phyloP scores from a whole-genome alignment of 352 stramenopile genomes.

The Globisporangium emineosum region DNA sequence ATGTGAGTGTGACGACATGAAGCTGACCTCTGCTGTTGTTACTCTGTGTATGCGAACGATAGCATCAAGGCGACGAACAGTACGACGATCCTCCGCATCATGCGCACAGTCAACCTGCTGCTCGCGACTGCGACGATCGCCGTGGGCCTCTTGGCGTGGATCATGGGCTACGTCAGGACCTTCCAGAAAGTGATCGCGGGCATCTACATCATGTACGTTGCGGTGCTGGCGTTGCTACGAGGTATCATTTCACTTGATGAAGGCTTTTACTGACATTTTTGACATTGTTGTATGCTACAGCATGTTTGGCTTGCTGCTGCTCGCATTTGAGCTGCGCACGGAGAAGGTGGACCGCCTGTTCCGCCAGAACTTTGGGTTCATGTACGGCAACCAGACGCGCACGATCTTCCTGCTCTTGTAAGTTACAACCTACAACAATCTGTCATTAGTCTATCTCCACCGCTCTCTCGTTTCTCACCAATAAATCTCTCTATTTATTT shows the following conservation, averaged over 20 bases:
- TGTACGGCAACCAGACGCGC: constrained; percentile 88
- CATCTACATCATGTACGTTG: constrained; percentile 85
- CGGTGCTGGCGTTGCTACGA: background rate
- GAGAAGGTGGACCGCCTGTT: constrained; percentile 78
- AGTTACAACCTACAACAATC: constrained; percentile 18
- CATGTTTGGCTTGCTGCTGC: constrained; percentile 73
- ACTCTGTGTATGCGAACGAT: background rate
- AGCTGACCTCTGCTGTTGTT: background rate
- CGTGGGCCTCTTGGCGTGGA: constrained; percentile 71
- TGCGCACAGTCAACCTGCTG: constrained; percentile 75
- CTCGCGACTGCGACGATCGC: constrained; percentile 69
- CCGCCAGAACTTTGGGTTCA: constrained; percentile 87
- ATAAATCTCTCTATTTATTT: background rate
- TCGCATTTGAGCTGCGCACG: constrained; percentile 83
- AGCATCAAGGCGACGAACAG: constrained; percentile 83
- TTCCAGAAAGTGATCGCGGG: constrained; percentile 83
- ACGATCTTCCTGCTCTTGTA: constrained; percentile 89
- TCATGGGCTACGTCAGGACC: constrained; percentile 70
- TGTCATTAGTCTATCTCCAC: background rate
- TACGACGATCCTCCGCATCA: constrained; percentile 76
- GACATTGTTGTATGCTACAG: constrained; percentile 27
- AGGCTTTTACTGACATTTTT: background rate
- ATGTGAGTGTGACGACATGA: background rate
- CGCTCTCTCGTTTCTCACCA: background rate
- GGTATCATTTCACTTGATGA: too few relatives aligned